Conservation (phyloP, 768 basidiomycete genomes). For the Kwoniella europaea region DNA sequence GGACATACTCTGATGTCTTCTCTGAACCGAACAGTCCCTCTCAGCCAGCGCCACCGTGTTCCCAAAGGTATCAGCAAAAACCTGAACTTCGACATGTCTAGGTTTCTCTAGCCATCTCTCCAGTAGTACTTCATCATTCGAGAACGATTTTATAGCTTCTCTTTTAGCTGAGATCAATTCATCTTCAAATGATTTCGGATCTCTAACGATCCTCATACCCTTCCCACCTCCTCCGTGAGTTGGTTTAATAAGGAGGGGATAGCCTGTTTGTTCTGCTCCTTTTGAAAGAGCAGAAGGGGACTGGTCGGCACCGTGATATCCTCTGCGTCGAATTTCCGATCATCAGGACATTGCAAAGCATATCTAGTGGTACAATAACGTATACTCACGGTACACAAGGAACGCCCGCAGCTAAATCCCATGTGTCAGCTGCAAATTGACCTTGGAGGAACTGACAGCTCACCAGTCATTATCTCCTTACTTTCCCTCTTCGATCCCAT, state of each 20-base stretch:
- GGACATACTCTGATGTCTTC: constrained; percentile 78
- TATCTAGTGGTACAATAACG: constrained; percentile 39
- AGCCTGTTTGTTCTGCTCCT: constrained; percentile 78
- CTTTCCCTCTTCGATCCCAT: constrained; percentile 99
- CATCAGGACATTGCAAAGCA: neutral
- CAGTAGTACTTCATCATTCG: constrained; percentile 81
- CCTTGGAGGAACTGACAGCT: constrained; percentile 27
- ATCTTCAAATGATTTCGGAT: constrained; percentile 73
- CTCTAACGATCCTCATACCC: constrained; percentile 83
- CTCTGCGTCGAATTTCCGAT: constrained; percentile 47
- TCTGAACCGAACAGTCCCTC: constrained; percentile 87
- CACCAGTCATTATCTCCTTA: constrained; percentile 90
- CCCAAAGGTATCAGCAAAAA: constrained; percentile 84
- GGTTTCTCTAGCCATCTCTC: constrained; percentile 88
- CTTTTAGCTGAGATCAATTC: constrained; percentile 84
- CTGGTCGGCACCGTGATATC: constrained; percentile 87
- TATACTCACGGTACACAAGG: constrained; percentile 76
- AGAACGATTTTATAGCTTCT: constrained; percentile 85
- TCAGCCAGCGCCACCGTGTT: constrained; percentile 93
- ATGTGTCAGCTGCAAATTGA: constrained; percentile 20
- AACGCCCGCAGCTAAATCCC: constrained; percentile 73
- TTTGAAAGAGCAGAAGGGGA: constrained; percentile 70
- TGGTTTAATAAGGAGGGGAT: constrained; percentile 94
- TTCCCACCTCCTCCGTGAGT: constrained; percentile 94
- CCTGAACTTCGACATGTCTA: constrained; percentile 91